Evolutionary conservation across 345 rosid species (phyloP).

Genomic region (Mallotus nudiflorus): DNA sequence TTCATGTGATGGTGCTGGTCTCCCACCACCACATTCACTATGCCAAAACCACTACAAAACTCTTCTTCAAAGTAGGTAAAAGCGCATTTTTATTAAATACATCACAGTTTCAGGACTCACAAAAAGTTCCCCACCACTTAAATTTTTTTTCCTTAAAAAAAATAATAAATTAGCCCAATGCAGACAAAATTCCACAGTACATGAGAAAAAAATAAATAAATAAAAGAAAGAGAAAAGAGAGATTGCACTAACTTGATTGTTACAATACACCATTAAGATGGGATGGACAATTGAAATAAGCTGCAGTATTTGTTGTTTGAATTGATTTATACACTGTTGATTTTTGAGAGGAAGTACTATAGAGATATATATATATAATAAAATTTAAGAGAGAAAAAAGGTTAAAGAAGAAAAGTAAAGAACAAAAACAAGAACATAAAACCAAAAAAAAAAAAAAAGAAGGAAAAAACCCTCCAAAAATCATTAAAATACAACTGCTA

Average conservation of each 20-base stretch:
- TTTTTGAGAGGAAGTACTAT: neutral
- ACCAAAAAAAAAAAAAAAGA: neutral
- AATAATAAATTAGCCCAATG: neutral
- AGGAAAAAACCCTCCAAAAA: slow-evolving; percentile 6
- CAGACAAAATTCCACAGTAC: neutral
- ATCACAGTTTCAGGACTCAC: neutral
- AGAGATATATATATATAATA: neutral
- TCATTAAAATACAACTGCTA: slow-evolving; percentile 12
- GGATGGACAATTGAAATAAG: slow-evolving; percentile 2
- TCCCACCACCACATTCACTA: slow-evolving; percentile 7
- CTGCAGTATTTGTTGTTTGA: slow-evolving; percentile 20
- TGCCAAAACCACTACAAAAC: neutral
- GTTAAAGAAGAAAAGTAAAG: neutral
- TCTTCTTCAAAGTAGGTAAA: slow-evolving; percentile 9
- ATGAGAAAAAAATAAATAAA: neutral
- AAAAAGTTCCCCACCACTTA: slow-evolving; percentile 11
- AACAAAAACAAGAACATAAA: neutral
- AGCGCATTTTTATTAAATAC: slow-evolving; percentile 12
- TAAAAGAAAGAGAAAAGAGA: neutral
- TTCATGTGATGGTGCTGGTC: slow-evolving; percentile 21
- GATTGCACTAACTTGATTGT: neutral
- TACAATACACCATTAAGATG: neutral
- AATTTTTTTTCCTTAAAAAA: neutral
- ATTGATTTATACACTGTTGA: slow-evolving; percentile 21
- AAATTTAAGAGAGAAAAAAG: neutral